These are phyloP conservation scores for Hansfordia pulvinata DNA, from an alignment of 2,329 filamentous ascomycete genomes.

Conservation along the genomic window DNA sequence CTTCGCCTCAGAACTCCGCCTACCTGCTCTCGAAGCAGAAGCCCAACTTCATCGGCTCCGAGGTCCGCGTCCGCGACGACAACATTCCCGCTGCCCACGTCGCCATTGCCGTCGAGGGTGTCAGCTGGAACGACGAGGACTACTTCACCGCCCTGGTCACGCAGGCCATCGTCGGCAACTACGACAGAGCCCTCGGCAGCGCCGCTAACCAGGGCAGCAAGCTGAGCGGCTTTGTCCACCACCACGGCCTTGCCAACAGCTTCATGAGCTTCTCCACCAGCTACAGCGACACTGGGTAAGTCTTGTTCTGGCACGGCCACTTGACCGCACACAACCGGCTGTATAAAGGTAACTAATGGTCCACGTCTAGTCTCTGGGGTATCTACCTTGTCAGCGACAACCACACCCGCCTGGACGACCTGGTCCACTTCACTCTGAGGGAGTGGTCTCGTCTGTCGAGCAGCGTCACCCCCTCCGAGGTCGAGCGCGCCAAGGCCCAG, in stretches of 20 bases:
- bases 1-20: constrained; percentile 61
- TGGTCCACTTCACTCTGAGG: constrained; percentile 94
- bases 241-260: constrained; percentile 94
- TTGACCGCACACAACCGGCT: too few species aligned
- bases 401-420: constrained; percentile 76
- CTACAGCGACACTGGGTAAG: constrained; percentile 97
- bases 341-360: constrained; percentile 13
- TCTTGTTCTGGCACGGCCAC: constrained; percentile 4
- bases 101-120: constrained; percentile 95
- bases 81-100: constrained; percentile 94
- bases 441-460: constrained; percentile 94
- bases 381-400: constrained; percentile 97
- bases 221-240: constrained; percentile 87
- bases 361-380: constrained; percentile 72
- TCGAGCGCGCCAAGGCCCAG: constrained; percentile 97
- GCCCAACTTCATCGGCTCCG: constrained; percentile 93
- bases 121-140: constrained; percentile 98
- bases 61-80: constrained; percentile 91
- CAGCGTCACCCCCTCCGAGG: constrained; percentile 79
- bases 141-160: constrained; percentile 98
- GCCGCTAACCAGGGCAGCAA: constrained; percentile 96
- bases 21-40: constrained; percentile 70
- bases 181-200: constrained; percentile 97
- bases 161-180: constrained; percentile 98
- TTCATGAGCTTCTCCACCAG: constrained; percentile 99